Conservation (phyloP, 164 flowering plant genomes). For the Brasenia schreberi region DNA sequence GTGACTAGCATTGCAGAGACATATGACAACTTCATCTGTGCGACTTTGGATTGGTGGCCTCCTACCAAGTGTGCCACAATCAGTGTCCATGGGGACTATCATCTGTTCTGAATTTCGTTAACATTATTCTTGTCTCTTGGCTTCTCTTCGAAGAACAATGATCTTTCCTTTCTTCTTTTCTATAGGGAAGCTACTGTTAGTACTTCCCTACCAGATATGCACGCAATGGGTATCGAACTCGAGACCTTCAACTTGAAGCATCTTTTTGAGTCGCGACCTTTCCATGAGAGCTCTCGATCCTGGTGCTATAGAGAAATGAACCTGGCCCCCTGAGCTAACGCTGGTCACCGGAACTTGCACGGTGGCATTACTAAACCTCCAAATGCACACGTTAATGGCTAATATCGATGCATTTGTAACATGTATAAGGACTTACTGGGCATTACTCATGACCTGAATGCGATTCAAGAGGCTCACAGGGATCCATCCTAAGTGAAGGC, state of each 20-base stretch:
- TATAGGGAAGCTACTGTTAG: neutral
- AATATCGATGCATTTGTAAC: too few species aligned
- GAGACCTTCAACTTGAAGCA: neutral
- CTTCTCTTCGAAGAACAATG: neutral
- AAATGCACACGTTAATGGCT: too few species aligned
- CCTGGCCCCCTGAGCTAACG: too few species aligned
- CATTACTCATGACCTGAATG: too few species aligned
- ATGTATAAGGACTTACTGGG: too few species aligned
- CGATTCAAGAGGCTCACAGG: too few species aligned
- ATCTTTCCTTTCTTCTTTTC: neutral
- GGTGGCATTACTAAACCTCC: too few species aligned
- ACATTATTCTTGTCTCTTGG: neutral
- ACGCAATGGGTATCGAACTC: neutral
- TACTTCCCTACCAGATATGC: too few species aligned
- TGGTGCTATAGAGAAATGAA: too few species aligned
- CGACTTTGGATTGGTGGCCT: conserved; percentile 78
- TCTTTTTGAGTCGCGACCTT: neutral
- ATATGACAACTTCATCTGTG: conserved; percentile 55
- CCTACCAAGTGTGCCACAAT: conserved; percentile 36
- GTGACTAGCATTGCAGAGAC: conserved; percentile 32
- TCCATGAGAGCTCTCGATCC: too few species aligned
- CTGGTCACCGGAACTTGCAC: too few species aligned
- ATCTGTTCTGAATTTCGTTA: conserved; percentile 39
- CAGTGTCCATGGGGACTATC: conserved; percentile 58
- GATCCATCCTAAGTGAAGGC: too few species aligned